Evolutionary conservation across 2,329 filamentous ascomycete genomes (phyloP), one percentile per base, ranked within the genome.

Genomic region (Diaporthe sp.): DNA sequence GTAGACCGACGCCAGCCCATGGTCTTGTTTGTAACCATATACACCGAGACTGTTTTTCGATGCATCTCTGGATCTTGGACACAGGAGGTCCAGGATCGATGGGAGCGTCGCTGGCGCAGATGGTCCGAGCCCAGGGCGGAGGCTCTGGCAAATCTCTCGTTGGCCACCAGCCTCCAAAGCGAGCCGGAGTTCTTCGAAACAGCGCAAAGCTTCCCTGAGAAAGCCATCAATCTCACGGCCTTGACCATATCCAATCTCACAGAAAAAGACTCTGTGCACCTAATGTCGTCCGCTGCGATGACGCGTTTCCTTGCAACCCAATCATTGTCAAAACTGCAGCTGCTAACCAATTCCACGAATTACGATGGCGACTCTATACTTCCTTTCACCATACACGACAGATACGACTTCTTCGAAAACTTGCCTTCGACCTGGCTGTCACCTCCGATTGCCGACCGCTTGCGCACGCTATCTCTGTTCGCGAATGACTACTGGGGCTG

Each of bases 401-500:
- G 76, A 25, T 79, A 79, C 22, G 74, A 79, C 0, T 78, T 83
- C 37, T 79, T 78, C 15, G 72, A 71, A 0, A 72, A 22, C 5
- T n/a, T 84, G 0, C 79, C 79, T 0, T 37, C 42, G 0, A 76
- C 75, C 1, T 84, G 80, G 81, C 71, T 84, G 0, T 74, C 73
- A 0, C 67, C 77, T 0, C 37, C 60, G 0, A n/a, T 82, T 0
- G 44, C 77, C 0, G 63, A 77, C 2, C 80, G 80, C 7, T 61
- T 86, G 3, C 78, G 78, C 5, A 82, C 85, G n/a, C 80, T 88
- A 7, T 85, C 84, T 0, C 76, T 88, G 0, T 87, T 82, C 75
- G 81, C 79, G 4, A 76, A 75, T 7, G 77, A 82, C 1, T 85
- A 84, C 68, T 88, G 84, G 77, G 84, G 87, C 1, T 87, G 83